These are phyloP conservation scores for Apiotrichum montevideense DNA, from an alignment of 1,284 basidiomycete genomes.

Conservation along the genomic window DNA sequence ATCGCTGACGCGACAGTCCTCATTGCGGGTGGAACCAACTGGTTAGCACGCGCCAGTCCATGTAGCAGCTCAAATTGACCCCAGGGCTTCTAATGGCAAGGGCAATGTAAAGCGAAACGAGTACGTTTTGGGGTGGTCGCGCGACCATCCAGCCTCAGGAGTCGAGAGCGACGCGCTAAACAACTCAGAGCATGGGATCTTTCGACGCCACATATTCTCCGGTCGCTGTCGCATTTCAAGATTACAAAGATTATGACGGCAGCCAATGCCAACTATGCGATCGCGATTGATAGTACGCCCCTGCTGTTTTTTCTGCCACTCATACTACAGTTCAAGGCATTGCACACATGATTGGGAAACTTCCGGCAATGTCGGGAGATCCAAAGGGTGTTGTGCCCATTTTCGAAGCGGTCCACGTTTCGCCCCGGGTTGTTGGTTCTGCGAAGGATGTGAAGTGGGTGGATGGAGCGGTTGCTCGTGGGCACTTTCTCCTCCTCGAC, in stretches of 20 bases:
- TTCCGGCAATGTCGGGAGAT: conserved; percentile 56
- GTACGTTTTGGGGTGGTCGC: not conserved
- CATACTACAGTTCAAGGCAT: conserved; percentile 54
- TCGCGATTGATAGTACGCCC: conserved; percentile 57
- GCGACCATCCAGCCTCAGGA: too few species aligned
- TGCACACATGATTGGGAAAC: conserved; percentile 82
- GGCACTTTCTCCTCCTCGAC: conserved; percentile 76
- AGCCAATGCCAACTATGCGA: conserved; percentile 57
- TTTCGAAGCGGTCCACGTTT: conserved; percentile 61
- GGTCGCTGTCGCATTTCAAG: conserved; percentile 75
- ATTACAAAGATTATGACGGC: conserved; percentile 64
- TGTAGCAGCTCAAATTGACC: not conserved
- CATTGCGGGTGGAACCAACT: conserved; percentile 25
- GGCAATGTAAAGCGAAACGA: not conserved
- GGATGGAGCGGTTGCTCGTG: conserved; percentile 71
- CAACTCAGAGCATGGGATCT: conserved; percentile 54
- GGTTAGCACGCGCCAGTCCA: conserved; percentile 4
- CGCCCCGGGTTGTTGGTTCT: conserved; percentile 59
- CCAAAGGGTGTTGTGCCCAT: conserved; percentile 54
- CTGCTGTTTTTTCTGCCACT: not conserved
- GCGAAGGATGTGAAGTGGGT: conserved; percentile 61
- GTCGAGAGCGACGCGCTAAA: not conserved
- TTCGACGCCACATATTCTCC: conserved; percentile 75
- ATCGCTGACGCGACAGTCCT: conserved; percentile 4
- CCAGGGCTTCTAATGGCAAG: conserved; percentile 6